phyloP scores from a whole-genome alignment of 2,329 filamentous ascomycete genomes.

The Colletotrichum sp. region DNA sequence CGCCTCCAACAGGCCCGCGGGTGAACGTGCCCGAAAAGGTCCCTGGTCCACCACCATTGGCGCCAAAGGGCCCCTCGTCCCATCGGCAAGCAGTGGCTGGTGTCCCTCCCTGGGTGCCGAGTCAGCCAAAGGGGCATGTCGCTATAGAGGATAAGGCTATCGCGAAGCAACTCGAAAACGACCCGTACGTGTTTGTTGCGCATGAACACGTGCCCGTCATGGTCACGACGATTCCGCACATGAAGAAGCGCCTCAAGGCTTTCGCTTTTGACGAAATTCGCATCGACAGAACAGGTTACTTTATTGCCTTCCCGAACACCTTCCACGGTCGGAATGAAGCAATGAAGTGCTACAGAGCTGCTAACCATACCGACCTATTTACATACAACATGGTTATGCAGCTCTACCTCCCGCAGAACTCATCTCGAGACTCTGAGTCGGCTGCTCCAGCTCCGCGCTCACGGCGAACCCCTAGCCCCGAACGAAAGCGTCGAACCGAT shows the following conservation, averaged over 20 bases:
- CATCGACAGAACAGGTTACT: constrained; percentile 86
- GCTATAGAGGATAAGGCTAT: constrained; percentile 71
- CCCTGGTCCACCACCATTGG: constrained; percentile 76
- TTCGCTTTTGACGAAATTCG: constrained; percentile 83
- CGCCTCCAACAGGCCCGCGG: constrained; percentile 41
- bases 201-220: constrained; percentile 86
- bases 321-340: constrained; percentile 79
- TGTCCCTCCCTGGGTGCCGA: constrained; percentile 38
- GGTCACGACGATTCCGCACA: constrained; percentile 81
- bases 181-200: constrained; percentile 92
- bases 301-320: constrained; percentile 85
- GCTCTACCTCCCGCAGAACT: constrained; percentile 51
- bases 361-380: constrained; percentile 84
- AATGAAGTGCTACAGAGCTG: constrained; percentile 77
- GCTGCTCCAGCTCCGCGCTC: constrained; percentile 24
- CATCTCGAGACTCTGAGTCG: constrained; percentile 9
- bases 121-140: constrained; percentile 52
- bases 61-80: constrained; percentile 82
- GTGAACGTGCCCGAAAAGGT: constrained; percentile 41
- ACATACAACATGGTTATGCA: constrained; percentile 93
- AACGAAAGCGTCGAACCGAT: constrained; percentile 40
- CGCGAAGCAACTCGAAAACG: constrained; percentile 70
- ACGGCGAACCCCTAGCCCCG: constrained; percentile 39
- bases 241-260: constrained; percentile 86
- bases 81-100: constrained; percentile 40